Evolutionary conservation across 2,329 filamentous ascomycete species (phyloP).

Genomic region (Epichloe bromicola): DNA sequence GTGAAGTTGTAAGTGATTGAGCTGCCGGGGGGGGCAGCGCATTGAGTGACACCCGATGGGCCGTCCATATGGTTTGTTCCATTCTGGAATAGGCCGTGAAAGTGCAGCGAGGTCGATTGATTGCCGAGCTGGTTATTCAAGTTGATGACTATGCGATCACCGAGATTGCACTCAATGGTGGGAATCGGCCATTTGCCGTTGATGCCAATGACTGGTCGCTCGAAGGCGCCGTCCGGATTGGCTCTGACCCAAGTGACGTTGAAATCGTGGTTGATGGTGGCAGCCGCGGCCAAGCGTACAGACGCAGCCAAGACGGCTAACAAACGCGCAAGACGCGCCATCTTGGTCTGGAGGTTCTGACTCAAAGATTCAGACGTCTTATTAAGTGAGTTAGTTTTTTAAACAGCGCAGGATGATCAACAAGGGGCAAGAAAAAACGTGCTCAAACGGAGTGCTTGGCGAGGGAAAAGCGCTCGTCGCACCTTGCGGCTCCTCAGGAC

Average conservation of each 20-base stretch:
- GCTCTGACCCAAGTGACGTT: conserved; percentile 58
- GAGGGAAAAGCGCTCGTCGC: no score
- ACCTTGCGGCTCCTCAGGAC: no score
- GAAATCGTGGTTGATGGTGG: conserved; percentile 48
- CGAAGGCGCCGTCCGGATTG: conserved; percentile 55
- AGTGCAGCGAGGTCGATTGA: conserved; percentile 51
- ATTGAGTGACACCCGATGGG: conserved; percentile 52
- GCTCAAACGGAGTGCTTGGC: no score
- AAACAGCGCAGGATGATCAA: neutral
- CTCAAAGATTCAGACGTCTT: neutral
- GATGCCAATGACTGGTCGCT: conserved; percentile 60
- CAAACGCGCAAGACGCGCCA: conserved; percentile 8
- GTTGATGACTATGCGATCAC: conserved; percentile 48
- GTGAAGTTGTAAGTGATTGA: conserved; percentile 59
- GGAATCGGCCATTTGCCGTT: conserved; percentile 68
- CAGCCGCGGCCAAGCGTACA: conserved; percentile 15
- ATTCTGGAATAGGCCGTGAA: conserved; percentile 60
- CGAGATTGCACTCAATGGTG: conserved; percentile 45
- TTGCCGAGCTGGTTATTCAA: conserved; percentile 48
- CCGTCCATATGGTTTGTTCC: conserved; percentile 61
- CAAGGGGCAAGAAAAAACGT: neutral
- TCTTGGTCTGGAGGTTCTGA: conserved; percentile 1
- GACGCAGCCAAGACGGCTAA: conserved; percentile 9
- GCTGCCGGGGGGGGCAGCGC: conserved; percentile 52
- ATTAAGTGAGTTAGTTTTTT: no score